Base-by-base conservation (phyloP, 768 basidiomycete species). In the Rhodotorula graminis region DNA sequence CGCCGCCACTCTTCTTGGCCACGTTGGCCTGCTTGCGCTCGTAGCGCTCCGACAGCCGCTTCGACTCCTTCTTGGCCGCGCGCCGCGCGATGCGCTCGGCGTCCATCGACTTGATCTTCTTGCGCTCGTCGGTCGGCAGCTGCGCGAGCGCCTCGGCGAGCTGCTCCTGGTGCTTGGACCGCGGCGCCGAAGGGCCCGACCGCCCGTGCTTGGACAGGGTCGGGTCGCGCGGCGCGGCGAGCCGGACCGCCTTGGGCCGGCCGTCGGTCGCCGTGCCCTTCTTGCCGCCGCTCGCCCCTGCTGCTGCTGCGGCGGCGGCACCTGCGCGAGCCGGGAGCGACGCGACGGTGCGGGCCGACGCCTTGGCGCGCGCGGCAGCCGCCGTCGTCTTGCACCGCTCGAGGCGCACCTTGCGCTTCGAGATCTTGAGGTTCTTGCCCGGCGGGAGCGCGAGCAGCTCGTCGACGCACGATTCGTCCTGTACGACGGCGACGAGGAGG, bases 391-490 rank as follows among this genome's bases (percentile, higher is more conserved):
- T 95, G 83, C 93, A 97, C 50, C 90, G 87, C 79, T 97, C 90
- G 7, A 97, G 87, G 31, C 95, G 89, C 7, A 97, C 84, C 77
- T 89, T 92, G 75, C 93, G 91, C 80, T 95, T 96, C 27, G 91
- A 92, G 79, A 97, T 92, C 80, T 90, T 92, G 80, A 97, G 87
- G 57, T 67, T 61, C 75, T 89, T 90, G 58, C 80, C 82, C 27
- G 86, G 83, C 59, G 92, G 89, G 27, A 97, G 82, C 0, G 91
- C 91, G 49, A 99, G 84, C 57, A 97, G 81, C 82, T 97, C 93
- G 80, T 99, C 95, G 1, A 96, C 92, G 79, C 91, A 93, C 80
- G 88, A 88, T 2, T 88, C 88, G 75, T 96, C 92, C 94, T 98
- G 75, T 8, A 58, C 14, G 3, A 0, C n/a, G n/a, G 21, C 49